Conservation (phyloP, 805 yeast species). For the Yarrowia yakushimensis region DNA sequence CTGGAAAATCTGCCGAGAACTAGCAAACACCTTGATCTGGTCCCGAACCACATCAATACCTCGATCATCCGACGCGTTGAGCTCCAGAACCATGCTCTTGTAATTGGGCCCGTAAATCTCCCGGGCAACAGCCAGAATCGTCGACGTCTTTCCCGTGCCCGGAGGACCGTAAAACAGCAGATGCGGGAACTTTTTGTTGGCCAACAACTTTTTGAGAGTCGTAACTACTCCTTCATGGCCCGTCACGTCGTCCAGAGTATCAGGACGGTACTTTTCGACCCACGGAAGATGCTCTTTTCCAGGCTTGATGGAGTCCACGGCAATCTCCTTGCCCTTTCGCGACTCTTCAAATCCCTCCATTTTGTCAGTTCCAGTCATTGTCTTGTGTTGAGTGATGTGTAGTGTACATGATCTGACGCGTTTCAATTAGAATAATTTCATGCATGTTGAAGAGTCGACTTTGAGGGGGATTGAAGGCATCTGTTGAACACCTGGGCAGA, state of each 20-base stretch:
- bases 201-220: conserved; percentile 58
- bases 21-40: conserved; percentile 93
- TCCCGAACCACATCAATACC: conserved; percentile 98
- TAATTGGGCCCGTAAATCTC: conserved; percentile 90
- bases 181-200: conserved; percentile 46
- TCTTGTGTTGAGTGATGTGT: not conserved
- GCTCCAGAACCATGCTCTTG: conserved; percentile 84
- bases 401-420: conserved; percentile 10
- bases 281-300: conserved; percentile 58
- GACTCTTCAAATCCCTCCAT: conserved; percentile 26
- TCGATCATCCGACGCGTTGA: conserved; percentile 95
- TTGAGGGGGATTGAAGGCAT: too few relatives aligned
- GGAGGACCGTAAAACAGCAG: conserved; percentile 93
- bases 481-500: too few relatives aligned
- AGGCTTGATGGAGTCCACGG: conserved; percentile 27
- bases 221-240: conserved; percentile 86
- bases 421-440: not conserved
- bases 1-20: conserved; percentile 74
- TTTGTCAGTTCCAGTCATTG: not conserved
- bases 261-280: conserved; percentile 97
- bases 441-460: too few relatives aligned
- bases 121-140: conserved; percentile 78
- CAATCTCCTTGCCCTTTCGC: conserved; percentile 27
- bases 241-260: conserved; percentile 74
- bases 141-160: conserved; percentile 93